Base-by-base conservation (phyloP, 1,284 basidiomycete species). In the Neonothopanus nambi region DNA sequence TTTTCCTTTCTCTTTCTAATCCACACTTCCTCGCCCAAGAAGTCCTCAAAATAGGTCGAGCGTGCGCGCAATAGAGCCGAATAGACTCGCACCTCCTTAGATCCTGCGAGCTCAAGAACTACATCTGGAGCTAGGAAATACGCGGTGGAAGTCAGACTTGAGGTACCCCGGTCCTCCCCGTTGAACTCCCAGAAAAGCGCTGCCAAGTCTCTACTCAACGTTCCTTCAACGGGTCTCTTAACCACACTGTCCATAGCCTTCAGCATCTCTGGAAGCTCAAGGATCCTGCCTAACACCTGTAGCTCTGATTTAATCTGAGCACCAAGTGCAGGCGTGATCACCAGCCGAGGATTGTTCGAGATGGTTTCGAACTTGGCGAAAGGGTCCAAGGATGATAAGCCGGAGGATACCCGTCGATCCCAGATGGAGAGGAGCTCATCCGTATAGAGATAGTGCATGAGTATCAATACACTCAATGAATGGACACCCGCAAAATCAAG, bases 21-120 rank as follows among this genome's bases (percentile, higher is more conserved):
- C 94, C 96, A 98, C 38, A 86, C 91, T 21, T 78, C 75, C 61
- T 94, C 86, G 46, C 85, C 85, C 66, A 96, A 94, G 68, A 99
- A 88, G n/a, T 83, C 82, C 5, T 84, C 75, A 65, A 98, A 98
- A 66, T 98, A 91, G 1, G 85, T 81, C 40, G 90, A 95, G 2
- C 96, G 82, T 0, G 92, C 84, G 2, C 93, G 80, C 17, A 99
- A 76, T 15, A 98, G 68, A 9, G 78, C 68, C 0, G 94, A 93
- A 66, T 97, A 89, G 7, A 81, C 83, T 23, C 69, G 71, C 0
- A 98, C 79, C 4, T 82, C 75, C 45, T 77, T 74, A 62, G 36
- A 36, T 40, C 98, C 94, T 0, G 78, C 77, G 2, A 98, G 74
- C 23, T 82, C 73, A 9, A 99, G 70, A n/a, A 90, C 70, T 3